Evolutionary conservation across 2,329 filamentous ascomycete species (phyloP).

Genomic region (Mariannaea sp.): DNA sequence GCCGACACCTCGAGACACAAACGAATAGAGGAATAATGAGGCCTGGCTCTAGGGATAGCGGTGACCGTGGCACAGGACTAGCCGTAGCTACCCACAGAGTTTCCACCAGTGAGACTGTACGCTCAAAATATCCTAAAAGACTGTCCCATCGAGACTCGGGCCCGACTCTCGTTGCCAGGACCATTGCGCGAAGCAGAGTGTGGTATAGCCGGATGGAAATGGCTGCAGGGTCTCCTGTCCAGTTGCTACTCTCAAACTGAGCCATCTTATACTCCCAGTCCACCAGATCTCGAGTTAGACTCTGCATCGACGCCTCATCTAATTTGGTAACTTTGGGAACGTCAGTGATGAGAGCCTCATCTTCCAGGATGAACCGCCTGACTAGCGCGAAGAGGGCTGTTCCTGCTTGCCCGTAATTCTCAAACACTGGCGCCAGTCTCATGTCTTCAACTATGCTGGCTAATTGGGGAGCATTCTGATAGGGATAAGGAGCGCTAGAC

Average conservation of each 20-base stretch:
- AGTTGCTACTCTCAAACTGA: conserved; percentile 25
- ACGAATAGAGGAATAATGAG: conserved; percentile 41
- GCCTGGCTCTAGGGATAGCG: conserved; percentile 41
- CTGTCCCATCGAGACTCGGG: conserved; percentile 40
- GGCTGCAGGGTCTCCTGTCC: conserved; percentile 16
- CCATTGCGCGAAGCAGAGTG: conserved; percentile 26
- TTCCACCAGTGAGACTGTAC: conserved; percentile 30
- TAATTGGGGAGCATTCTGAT: conserved; percentile 17
- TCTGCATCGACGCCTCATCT: background rate
- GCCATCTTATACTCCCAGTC: conserved; percentile 35
- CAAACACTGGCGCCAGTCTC: conserved; percentile 8
- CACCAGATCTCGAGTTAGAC: conserved; percentile 19
- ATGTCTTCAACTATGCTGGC: conserved; percentile 24
- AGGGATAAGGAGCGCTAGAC: conserved; percentile 39
- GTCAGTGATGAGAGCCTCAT: conserved; percentile 8
- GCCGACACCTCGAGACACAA: conserved; percentile 37
- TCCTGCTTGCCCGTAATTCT: conserved; percentile 32
- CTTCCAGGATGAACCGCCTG: conserved; percentile 30
- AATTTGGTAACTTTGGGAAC: background rate
- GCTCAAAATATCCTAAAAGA: conserved; percentile 38
- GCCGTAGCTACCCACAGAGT: conserved; percentile 23
- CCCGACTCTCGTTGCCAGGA: conserved; percentile 28
- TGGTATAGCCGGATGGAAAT: conserved; percentile 40
- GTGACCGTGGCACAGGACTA: conserved; percentile 22
- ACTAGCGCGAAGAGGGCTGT: conserved; percentile 30